Conservation (phyloP, 805 yeast species). For the Ogataea methylovora region DNA sequence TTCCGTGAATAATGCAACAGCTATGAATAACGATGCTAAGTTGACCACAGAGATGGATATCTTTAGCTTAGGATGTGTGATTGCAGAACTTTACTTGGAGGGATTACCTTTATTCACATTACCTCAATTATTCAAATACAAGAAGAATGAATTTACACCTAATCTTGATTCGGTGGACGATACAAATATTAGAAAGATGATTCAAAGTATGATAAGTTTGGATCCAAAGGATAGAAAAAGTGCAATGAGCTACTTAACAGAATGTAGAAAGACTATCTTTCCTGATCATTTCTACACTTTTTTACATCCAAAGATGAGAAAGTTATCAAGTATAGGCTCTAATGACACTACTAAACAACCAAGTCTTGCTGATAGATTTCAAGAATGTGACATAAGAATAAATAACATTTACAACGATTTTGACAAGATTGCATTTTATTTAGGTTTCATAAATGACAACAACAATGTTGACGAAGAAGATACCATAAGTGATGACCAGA, state of each 20-base stretch:
- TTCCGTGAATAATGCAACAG: slow-evolving; percentile 10
- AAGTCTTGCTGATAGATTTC: slow-evolving; percentile 18
- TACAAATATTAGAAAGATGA: slow-evolving; percentile 41
- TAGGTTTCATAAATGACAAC: slow-evolving; percentile 27
- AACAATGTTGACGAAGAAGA: slow-evolving; percentile 4
- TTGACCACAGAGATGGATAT: slow-evolving; percentile 70
- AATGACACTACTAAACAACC: slow-evolving; percentile 1
- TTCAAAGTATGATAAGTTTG: slow-evolving; percentile 53
- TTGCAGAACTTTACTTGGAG: slow-evolving; percentile 82
- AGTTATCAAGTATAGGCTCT: slow-evolving; percentile 19
- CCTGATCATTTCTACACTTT: slow-evolving; percentile 65
- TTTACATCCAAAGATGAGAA: slow-evolving; percentile 58
- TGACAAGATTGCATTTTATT: slow-evolving; percentile 36
- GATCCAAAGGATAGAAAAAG: slow-evolving; percentile 55
- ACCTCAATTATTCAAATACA: slow-evolving; percentile 80
- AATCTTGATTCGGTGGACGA: slow-evolving; percentile 51
- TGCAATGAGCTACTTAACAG: slow-evolving; percentile 45
- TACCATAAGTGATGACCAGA: slow-evolving; percentile 9
- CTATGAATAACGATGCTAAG: slow-evolving; percentile 13
- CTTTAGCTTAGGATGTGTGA: slow-evolving; percentile 77
- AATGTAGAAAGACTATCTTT: slow-evolving; percentile 45
- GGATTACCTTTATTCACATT: slow-evolving; percentile 83
- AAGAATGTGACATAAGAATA: slow-evolving; percentile 49
- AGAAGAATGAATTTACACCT: slow-evolving; percentile 60
- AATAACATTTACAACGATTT: slow-evolving; percentile 53